These are phyloP conservation scores for Hypomyces rosellus DNA, from an alignment of 2,329 filamentous ascomycete species.

Conservation along the genomic window DNA sequence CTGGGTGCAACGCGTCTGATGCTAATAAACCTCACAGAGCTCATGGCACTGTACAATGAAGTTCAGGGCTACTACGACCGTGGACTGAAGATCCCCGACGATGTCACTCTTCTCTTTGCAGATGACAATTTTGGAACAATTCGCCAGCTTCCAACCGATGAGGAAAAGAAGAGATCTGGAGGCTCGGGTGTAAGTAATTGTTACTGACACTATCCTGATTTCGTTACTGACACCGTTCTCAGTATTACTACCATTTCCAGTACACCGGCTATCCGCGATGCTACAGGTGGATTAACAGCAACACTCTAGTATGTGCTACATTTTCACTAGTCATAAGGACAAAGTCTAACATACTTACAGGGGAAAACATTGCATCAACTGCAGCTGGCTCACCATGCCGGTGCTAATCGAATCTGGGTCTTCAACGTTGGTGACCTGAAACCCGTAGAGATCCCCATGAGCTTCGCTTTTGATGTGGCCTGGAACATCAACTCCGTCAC, in stretches of 20 bases:
- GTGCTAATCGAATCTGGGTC: slow-evolving; percentile 51
- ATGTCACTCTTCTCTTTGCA: slow-evolving; percentile 55
- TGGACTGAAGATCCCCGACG: slow-evolving; percentile 52
- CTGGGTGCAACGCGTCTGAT: slow-evolving; percentile 9
- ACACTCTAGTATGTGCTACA: slow-evolving; percentile 38
- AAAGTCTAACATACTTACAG: slow-evolving; percentile 12
- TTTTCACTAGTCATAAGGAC: accelerated
- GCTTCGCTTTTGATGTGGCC: slow-evolving; percentile 50
- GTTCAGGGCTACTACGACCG: slow-evolving; percentile 57
- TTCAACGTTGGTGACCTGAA: slow-evolving; percentile 60
- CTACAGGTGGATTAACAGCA: slow-evolving; percentile 59
- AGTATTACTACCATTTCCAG: slow-evolving; percentile 50
- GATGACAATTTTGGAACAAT: slow-evolving; percentile 60
- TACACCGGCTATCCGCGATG: slow-evolving; percentile 56
- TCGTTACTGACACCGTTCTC: slow-evolving; percentile 11
- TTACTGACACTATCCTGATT: neutral
- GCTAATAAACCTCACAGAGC: slow-evolving; percentile 32
- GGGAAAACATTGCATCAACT: slow-evolving; percentile 45
- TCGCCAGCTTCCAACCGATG: slow-evolving; percentile 46
- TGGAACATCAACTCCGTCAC: slow-evolving; percentile 47
- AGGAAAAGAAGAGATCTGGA: slow-evolving; percentile 46
- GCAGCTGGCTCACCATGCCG: slow-evolving; percentile 42
- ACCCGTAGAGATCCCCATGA: slow-evolving; percentile 48
- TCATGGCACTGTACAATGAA: slow-evolving; percentile 61
- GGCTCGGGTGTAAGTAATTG: slow-evolving; percentile 46